phyloP scores from a whole-genome alignment of 768 basidiomycete genomes.

The Boletus fagicola region DNA sequence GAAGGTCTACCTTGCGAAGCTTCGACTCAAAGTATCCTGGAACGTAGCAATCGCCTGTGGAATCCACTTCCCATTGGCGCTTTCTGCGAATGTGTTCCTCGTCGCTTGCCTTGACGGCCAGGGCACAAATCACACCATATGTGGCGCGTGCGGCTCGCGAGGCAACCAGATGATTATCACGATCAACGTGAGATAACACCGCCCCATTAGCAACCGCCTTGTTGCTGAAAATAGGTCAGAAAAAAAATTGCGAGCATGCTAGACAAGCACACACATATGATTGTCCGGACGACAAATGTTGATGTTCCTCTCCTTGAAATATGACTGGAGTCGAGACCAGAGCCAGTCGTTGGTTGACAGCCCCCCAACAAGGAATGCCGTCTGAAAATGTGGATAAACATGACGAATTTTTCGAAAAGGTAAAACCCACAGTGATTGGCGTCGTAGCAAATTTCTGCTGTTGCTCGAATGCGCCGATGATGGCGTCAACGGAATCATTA shows the following conservation, averaged over 20 bases:
- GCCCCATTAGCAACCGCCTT: conserved; percentile 11
- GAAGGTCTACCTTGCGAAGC: conserved; percentile 4
- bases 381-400: not conserved
- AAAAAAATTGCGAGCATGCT: not conserved
- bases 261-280: conserved; percentile 4
- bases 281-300: conserved; percentile 4
- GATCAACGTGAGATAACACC: conserved; percentile 6
- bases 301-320: conserved; percentile 4
- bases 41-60: conserved; percentile 7
- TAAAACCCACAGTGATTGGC: conserved; percentile 1
- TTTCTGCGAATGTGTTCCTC: conserved; percentile 10
- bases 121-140: conserved; percentile 6
- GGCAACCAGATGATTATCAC: not conserved
- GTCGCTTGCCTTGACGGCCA: conserved; percentile 1
- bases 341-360: conserved; percentile 12
- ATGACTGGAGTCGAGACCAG: conserved; percentile 9
- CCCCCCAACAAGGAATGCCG: conserved; percentile 16
- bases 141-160: conserved; percentile 5
- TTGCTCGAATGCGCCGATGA: conserved; percentile 12
- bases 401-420: not conserved
- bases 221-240: conserved; percentile 2
- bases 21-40: conserved; percentile 17
- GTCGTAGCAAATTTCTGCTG: conserved; percentile 1
- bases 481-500: conserved; percentile 4
- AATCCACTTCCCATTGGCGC: conserved; percentile 8